These are phyloP conservation scores for Moniliella sp. DNA, from an alignment of 1,284 basidiomycete species.

Conservation along the genomic window DNA sequence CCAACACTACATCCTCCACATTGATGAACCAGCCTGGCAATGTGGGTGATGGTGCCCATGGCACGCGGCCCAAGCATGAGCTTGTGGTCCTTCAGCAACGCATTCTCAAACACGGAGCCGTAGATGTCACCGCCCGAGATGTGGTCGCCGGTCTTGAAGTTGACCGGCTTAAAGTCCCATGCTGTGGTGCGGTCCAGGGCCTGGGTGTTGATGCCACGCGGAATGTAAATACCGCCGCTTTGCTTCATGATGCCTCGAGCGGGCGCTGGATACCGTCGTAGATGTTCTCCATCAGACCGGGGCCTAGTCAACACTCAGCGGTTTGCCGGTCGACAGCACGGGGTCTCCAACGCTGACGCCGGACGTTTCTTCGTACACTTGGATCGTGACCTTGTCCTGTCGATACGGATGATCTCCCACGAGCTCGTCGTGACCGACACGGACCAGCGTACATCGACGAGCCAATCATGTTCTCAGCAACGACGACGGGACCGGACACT, in stretches of 20 bases:
- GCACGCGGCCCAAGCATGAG: slow-evolving; percentile 84
- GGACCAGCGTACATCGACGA: slow-evolving; percentile 33
- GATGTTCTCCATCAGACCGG: slow-evolving; percentile 92
- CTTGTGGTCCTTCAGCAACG: slow-evolving; percentile 83
- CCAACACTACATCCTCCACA: slow-evolving; percentile 77
- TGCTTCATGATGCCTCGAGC: slow-evolving; percentile 73
- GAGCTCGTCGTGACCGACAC: slow-evolving; percentile 31
- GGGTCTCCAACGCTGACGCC: slow-evolving; percentile 81
- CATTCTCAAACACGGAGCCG: slow-evolving; percentile 86
- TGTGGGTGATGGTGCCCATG: slow-evolving; percentile 75
- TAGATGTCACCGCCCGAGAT: slow-evolving; percentile 91
- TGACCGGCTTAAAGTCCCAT: slow-evolving; percentile 86
- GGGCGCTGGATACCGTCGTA: slow-evolving; percentile 45
- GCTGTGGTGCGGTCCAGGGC: slow-evolving; percentile 66
- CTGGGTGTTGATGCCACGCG: slow-evolving; percentile 74
- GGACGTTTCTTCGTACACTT: slow-evolving; percentile 78
- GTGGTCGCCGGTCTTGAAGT: slow-evolving; percentile 63
- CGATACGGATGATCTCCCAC: slow-evolving; percentile 33
- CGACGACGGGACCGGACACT: slow-evolving; percentile 31
- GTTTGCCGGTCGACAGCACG: slow-evolving; percentile 86
- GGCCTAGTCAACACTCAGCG: slow-evolving; percentile 90
- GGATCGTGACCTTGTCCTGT: slow-evolving; percentile 54
- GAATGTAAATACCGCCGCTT: slow-evolving; percentile 94
- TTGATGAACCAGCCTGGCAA: slow-evolving; percentile 84
- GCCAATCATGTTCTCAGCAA: slow-evolving; percentile 33